phyloP scores from a whole-genome alignment of 176 grass and related monocot genomes.

The Lolium rigidum region DNA sequence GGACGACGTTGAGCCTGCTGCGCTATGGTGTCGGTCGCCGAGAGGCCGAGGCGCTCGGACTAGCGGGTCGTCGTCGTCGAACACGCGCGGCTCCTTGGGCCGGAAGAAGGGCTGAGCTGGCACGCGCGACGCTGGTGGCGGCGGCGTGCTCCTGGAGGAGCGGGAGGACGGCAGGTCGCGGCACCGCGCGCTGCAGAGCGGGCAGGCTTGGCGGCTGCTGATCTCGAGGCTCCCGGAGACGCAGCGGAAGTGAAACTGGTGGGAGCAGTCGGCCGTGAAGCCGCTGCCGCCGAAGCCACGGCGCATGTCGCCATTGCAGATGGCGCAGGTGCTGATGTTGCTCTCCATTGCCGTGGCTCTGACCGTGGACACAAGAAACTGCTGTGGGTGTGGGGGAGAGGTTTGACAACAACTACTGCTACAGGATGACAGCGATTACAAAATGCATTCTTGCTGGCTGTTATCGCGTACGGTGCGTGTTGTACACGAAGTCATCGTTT shows the following conservation, averaged over 20 bases:
- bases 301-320: conserved; percentile 65
- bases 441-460: not conserved
- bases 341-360: conserved; percentile 39
- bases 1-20: not conserved
- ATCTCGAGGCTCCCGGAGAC: conserved; percentile 54
- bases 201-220: conserved; percentile 56
- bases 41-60: conserved; percentile 26
- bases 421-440: not conserved
- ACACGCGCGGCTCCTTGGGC: conserved; percentile 52
- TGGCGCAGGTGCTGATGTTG: conserved; percentile 53
- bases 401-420: conserved; percentile 33
- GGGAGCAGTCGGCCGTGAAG: conserved; percentile 72
- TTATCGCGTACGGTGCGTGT: not conserved
- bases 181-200: conserved; percentile 62
- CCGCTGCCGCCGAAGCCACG: conserved; percentile 23
- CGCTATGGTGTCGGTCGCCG: not conserved
- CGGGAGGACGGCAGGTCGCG: conserved; percentile 61
- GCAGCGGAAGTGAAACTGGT: conserved; percentile 67
- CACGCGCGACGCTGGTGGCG: not conserved
- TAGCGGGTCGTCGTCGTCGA: conserved; percentile 55
- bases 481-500: not conserved
- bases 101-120: conserved; percentile 41
- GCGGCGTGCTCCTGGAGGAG: conserved; percentile 32
- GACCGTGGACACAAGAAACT: not conserved
- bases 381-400: not conserved